Conservation (phyloP, 257 asterid species). For the Ballota nigra region DNA sequence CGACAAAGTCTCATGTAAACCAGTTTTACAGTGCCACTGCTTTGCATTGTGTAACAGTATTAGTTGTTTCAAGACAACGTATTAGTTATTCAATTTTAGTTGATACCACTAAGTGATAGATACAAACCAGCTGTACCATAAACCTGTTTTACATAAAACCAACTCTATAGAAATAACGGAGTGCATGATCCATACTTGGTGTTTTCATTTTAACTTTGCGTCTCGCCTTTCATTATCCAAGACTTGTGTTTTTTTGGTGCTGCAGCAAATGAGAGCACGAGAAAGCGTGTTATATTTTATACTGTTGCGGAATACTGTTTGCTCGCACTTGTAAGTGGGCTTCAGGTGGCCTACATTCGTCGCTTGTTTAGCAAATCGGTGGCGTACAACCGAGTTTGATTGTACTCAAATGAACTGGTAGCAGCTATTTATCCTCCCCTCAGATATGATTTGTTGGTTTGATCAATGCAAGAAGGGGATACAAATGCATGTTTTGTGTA, state of each 20-base stretch:
- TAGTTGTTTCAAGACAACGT: too few relatives aligned
- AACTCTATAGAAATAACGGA: not conserved
- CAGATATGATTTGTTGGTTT: not conserved
- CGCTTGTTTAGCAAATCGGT: constrained; percentile 87
- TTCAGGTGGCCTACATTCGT: constrained; percentile 84
- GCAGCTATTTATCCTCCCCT: constrained; percentile 9
- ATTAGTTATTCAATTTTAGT: too few relatives aligned
- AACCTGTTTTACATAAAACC: too few relatives aligned
- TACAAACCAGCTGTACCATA: too few relatives aligned
- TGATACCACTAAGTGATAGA: too few relatives aligned
- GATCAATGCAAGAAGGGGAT: constrained; percentile 10
- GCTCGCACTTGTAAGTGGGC: constrained; percentile 76
- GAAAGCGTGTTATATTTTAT: constrained; percentile 85
- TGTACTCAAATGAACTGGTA: constrained; percentile 1
- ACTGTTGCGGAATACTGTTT: constrained; percentile 83
- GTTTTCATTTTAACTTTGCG: not conserved
- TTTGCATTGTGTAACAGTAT: too few relatives aligned
- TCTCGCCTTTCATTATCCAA: not conserved
- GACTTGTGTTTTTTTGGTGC: not conserved
- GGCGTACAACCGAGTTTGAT: constrained; percentile 92
- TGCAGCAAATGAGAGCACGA: constrained; percentile 96
- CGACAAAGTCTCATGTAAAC: too few relatives aligned
- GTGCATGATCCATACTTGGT: not conserved
- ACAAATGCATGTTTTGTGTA: not conserved
- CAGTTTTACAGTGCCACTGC: too few relatives aligned